Evolutionary conservation across 2,329 filamentous ascomycete species (phyloP), one percentile per base, ranked within the genome.

Genomic region (Elsinoe batatas): DNA sequence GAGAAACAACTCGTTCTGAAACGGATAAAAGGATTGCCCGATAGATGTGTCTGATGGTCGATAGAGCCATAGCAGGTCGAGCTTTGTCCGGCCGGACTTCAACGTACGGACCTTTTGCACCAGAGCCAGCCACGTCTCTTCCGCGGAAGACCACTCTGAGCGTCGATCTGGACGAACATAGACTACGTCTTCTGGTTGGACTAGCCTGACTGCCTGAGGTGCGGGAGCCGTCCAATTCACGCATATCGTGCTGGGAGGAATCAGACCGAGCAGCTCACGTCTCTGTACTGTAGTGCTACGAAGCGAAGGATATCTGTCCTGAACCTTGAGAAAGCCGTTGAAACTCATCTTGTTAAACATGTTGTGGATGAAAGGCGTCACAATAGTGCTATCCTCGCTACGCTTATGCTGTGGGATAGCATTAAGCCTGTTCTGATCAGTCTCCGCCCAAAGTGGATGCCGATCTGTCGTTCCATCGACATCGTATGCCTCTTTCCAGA

Each of bases 61-160:
- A 61, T 91, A 91, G 0, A 93, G 72, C 87, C 87, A 93, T 1
- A 86, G 75, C 0, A 90, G 79, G 55, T 84, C 77, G 10, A 90
- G 80, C 1, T 71, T 70, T 0, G 66, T 68, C 13, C 59, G 60
- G 0, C 74, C 73, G 10, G 65, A 61, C 3, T 65, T 60, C 2
- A 64, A 63, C 0, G 66, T 53, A 7, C 76, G 70, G 0, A 85
- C 69, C 1, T 68, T 69, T 56, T 88, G 84, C 0, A 93, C 82
- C 26, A 85, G 81, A 0, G 81, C 85, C 63, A 85, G 84, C 85
- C 87, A 91, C 1, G 79, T 71, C n/a, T 72, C 70, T 0, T 69
- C 63, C 15, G 76, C 72, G 3, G 58, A 54, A 0, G 75, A 76
- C 86, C 85, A 89, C 1, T 69, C 61, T 0, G 80, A 79, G 1